Evolutionary conservation across 495 filamentous ascomycete genomes (phyloP).

Genomic region (Penicillium alfredii): DNA sequence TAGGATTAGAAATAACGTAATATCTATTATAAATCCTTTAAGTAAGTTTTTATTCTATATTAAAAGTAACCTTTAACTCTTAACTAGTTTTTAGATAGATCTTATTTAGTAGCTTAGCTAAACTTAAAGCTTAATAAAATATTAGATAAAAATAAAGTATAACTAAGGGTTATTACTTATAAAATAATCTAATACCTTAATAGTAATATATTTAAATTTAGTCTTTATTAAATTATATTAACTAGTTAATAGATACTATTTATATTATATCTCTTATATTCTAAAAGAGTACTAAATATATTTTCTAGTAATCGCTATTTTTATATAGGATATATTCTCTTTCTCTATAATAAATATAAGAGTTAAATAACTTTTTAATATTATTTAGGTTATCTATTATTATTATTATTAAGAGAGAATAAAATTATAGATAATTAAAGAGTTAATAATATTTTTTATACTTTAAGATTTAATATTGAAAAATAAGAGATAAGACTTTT

Average conservation of each 20-base stretch:
- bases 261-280: slow-evolving; percentile 1
- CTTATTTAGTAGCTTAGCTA: not conserved
- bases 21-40: not conserved
- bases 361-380: not conserved
- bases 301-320: not conserved
- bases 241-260: not conserved
- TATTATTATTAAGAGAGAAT: not conserved
- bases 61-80: not conserved
- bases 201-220: slow-evolving; percentile 1
- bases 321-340: not conserved
- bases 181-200: not conserved
- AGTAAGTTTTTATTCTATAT: not conserved
- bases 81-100: not conserved
- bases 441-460: slow-evolving; percentile 3
- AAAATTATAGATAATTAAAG: not conserved
- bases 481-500: not conserved
- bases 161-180: not conserved
- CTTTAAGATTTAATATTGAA: not conserved
- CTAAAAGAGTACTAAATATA: not conserved
- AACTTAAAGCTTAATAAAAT: not conserved
- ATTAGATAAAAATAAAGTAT: not conserved
- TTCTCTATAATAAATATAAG: not conserved
- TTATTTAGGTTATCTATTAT: slow-evolving; percentile 1
- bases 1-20: slow-evolving; percentile 1
- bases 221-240: slow-evolving; percentile 1